Percentiles rank a stretch among this genome's conserved stretches.
phyloP scores from a whole-genome alignment of 1,139 yeast species.

The Debaryomycetaceae sp. region DNA sequence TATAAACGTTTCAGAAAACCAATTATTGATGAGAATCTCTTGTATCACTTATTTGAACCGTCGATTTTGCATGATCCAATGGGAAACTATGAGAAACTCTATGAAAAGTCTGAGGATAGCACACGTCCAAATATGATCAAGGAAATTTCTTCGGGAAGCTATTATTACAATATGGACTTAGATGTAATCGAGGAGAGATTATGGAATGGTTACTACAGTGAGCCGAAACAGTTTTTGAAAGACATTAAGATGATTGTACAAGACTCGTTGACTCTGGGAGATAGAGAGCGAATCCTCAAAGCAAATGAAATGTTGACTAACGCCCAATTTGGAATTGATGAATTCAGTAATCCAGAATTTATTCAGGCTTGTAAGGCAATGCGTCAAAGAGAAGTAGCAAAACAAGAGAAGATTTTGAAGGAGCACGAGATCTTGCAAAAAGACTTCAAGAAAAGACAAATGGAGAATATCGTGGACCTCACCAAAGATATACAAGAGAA shows the following conservation, averaged over 20 bases:
- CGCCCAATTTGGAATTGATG: conserved; percentile 94
- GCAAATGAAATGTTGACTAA: conserved; percentile 97
- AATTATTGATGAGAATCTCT: conserved; percentile 68
- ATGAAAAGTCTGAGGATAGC: conserved; percentile 54
- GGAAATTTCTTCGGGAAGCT: conserved; percentile 71
- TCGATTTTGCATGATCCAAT: conserved; percentile 34
- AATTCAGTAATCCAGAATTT: conserved; percentile 72
- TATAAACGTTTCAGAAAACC: conserved; percentile 92
- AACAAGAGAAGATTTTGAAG: conserved; percentile 46
- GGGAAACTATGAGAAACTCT: conserved; percentile 42
- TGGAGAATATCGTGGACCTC: conserved; percentile 8
- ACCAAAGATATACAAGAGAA: conserved; percentile 1
- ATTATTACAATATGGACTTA: conserved; percentile 82
- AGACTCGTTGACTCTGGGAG: conserved; percentile 73
- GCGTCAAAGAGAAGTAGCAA: conserved; percentile 61
- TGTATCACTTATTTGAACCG: conserved; percentile 78
- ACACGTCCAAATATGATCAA: conserved; percentile 62
- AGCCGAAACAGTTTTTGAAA: conserved; percentile 82
- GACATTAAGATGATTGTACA: conserved; percentile 82
- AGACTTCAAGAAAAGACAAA: conserved; percentile 22
- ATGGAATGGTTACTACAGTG: conserved; percentile 95
- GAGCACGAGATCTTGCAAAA: conserved; percentile 31
- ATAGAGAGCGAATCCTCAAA: conserved; percentile 78
- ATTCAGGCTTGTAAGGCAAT: conserved; percentile 73
- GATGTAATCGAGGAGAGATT: conserved; percentile 91